Evolutionary conservation across 176 grass and related monocot genomes (phyloP).

Genomic region (Aegilops sharonensis): DNA sequence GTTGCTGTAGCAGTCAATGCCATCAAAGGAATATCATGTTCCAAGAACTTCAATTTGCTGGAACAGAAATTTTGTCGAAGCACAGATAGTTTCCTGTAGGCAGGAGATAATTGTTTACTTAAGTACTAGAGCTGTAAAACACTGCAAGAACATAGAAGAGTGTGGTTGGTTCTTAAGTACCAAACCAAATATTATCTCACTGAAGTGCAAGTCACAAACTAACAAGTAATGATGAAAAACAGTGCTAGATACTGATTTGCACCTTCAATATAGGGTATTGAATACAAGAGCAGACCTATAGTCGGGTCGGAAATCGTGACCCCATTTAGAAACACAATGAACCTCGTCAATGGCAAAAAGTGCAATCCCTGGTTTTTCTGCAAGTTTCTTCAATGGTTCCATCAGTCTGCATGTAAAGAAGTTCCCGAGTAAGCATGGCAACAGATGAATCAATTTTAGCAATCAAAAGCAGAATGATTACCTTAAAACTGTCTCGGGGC

Average conservation of each 20-base stretch:
- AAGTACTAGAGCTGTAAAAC: not conserved
- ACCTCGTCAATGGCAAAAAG: conserved; percentile 95
- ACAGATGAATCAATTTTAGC: conserved; percentile 1
- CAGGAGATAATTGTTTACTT: not conserved
- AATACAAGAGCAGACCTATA: conserved; percentile 77
- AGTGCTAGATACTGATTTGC: conserved; percentile 25
- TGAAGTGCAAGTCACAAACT: not conserved
- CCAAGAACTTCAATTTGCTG: conserved; percentile 61
- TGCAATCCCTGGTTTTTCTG: conserved; percentile 85
- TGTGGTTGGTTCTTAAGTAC: not conserved
- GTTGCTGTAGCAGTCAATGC: conserved; percentile 95
- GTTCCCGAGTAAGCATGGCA: conserved; percentile 5
- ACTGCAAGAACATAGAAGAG: not conserved
- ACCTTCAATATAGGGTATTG: conserved; percentile 43
- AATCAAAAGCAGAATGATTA: conserved; percentile 29
- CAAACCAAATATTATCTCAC: not conserved
- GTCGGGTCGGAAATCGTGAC: conserved; percentile 93
- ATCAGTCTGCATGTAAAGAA: conserved; percentile 61
- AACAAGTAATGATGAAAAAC: conserved; percentile 5
- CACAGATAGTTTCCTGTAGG: conserved; percentile 54
- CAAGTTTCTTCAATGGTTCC: conserved; percentile 88
- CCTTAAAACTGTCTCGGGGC: conserved; percentile 95
- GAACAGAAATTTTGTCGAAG: conserved; percentile 83
- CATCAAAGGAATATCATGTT: conserved; percentile 89
- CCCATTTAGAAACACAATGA: conserved; percentile 98